phyloP scores from a whole-genome alignment of 495 filamentous ascomycete species.

The Podospora bellae-mahoneyi region DNA sequence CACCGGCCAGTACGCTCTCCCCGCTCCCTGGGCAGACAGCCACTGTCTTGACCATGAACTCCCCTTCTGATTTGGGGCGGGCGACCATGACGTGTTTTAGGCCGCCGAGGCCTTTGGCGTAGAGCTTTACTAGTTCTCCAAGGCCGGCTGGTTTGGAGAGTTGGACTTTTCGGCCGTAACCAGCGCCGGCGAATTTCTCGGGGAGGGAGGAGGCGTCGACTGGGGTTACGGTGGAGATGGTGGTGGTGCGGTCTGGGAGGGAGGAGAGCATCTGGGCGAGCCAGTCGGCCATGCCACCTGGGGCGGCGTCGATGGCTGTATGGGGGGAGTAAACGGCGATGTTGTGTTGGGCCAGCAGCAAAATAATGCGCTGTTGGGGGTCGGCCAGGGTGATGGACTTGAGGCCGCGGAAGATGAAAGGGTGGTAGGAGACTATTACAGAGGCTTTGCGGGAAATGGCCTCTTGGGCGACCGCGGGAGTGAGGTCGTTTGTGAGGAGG shows the following conservation, averaged over 20 bases:
- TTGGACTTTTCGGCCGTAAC: slow-evolving; percentile 72
- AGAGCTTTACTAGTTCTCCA: slow-evolving; percentile 55
- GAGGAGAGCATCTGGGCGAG: slow-evolving; percentile 72
- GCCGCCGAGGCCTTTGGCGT: slow-evolving; percentile 36
- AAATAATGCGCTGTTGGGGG: slow-evolving; percentile 78
- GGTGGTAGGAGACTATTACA: slow-evolving; percentile 86
- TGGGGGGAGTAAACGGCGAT: slow-evolving; percentile 96
- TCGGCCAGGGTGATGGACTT: slow-evolving; percentile 83
- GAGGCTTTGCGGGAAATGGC: slow-evolving; percentile 74
- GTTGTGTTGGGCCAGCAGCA: slow-evolving; percentile 79
- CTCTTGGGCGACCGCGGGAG: slow-evolving; percentile 83
- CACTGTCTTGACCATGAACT: slow-evolving; percentile 32
- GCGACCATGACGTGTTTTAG: slow-evolving; percentile 43
- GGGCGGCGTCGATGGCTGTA: slow-evolving; percentile 86
- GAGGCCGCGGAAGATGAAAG: slow-evolving; percentile 89
- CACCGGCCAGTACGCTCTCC: slow-evolving; percentile 63
- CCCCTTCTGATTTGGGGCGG: slow-evolving; percentile 28
- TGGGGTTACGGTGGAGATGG: slow-evolving; percentile 38
- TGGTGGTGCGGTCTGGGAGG: slow-evolving; percentile 22
- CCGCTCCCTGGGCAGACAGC: slow-evolving; percentile 85
- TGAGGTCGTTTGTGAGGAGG: slow-evolving; percentile 89
- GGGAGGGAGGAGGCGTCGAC: slow-evolving; percentile 33
- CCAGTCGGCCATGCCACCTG: slow-evolving; percentile 90
- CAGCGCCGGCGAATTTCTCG: slow-evolving; percentile 60
- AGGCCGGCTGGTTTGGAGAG: slow-evolving; percentile 59